phyloP scores from a whole-genome alignment of 441 rosid genomes.

The Gossypium aridum region DNA sequence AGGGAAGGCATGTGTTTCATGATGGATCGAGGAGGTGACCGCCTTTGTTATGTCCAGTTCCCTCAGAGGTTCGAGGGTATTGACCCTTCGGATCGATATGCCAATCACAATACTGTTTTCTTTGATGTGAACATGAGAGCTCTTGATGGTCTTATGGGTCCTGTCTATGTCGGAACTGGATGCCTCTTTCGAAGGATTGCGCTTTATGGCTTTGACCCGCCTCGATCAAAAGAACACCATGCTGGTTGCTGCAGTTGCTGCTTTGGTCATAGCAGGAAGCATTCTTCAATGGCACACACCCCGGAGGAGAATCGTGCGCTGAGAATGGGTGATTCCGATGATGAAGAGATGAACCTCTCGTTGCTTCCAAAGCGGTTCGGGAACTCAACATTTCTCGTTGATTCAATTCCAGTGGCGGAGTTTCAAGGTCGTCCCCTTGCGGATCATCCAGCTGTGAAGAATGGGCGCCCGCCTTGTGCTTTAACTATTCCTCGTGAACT shows the following conservation, averaged over 20 bases:
- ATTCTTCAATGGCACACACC: constrained; percentile 34
- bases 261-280: constrained; percentile 54
- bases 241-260: constrained; percentile 68
- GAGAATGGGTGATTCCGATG: constrained; percentile 87
- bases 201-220: constrained; percentile 82
- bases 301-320: constrained; percentile 73
- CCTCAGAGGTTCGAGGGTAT: constrained; percentile 93
- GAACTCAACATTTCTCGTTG: constrained; percentile 68
- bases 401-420: constrained; percentile 79
- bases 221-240: constrained; percentile 69
- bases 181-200: constrained; percentile 85
- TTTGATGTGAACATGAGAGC: constrained; percentile 93
- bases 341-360: constrained; percentile 73
- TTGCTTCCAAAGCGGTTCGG: constrained; percentile 72
- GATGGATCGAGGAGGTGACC: constrained; percentile 94
- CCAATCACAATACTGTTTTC: constrained; percentile 87
- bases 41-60: constrained; percentile 86
- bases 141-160: constrained; percentile 90
- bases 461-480: constrained; percentile 81
- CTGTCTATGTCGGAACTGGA: constrained; percentile 85
- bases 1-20: constrained; percentile 96
- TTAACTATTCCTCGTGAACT: constrained; percentile 79
- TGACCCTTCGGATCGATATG: constrained; percentile 91
- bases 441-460: constrained; percentile 82
- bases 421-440: constrained; percentile 93